Evolutionary conservation across 768 basidiomycete genomes (phyloP).

Genomic region (Galerina sulciceps): DNA sequence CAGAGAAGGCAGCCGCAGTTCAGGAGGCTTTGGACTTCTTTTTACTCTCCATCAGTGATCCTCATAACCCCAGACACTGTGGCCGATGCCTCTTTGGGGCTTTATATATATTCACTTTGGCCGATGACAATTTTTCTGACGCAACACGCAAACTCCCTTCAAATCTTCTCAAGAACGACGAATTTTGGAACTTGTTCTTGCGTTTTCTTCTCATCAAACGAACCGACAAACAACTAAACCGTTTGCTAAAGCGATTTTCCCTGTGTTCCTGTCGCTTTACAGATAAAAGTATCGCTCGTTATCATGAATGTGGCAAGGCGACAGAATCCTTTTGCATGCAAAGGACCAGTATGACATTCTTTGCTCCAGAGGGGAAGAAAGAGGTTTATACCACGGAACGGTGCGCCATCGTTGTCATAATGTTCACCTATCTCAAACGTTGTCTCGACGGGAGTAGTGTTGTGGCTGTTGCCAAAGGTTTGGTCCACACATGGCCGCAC

Average conservation of each 20-base stretch:
- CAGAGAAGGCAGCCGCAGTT: no score
- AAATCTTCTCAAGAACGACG: neutral
- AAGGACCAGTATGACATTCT: no score
- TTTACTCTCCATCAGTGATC: conserved; percentile 1
- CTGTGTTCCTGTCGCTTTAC: neutral
- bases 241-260: neutral
- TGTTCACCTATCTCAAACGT: neutral
- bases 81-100: conserved; percentile 5
- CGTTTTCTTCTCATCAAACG: neutral
- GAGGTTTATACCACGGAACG: neutral
- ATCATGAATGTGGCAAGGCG: no score
- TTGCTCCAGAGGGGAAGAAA: no score
- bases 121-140: neutral
- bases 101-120: neutral
- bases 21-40: neutral
- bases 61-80: conserved; percentile 7
- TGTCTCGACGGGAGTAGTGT: neutral
- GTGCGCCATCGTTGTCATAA: neutral
- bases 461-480: conserved; percentile 3
- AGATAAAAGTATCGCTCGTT: neutral
- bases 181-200: conserved; percentile 1
- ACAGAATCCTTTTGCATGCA: no score
- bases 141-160: neutral
- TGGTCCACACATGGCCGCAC: neutral
- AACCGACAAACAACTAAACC: conserved; percentile 2